Evolutionary conservation across 2,329 filamentous ascomycete species (phyloP), one percentile per base, ranked within the genome.

Genomic region (Cryphonectria naterciae): DNA sequence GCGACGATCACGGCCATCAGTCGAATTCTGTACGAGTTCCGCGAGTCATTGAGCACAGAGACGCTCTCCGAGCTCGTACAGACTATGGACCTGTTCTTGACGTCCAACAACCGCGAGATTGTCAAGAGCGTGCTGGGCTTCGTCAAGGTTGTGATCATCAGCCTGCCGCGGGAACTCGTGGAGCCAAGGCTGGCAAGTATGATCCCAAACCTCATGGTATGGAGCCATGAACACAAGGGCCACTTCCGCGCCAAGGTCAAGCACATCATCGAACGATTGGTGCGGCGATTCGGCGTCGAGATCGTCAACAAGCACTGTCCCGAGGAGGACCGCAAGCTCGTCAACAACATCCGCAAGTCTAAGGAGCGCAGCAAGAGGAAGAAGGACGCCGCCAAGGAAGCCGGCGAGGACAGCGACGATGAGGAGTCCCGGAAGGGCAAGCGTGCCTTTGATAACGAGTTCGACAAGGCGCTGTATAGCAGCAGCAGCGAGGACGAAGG

Each of bases 171-270:
- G 56, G 89, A 92, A 7, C 85, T 97, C 74, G 91, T 99, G 84
- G 86, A 91, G 49, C 91, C 93, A 5, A 89, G 94, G 35, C 88
- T 99, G 49, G 84, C 86, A 43, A 89, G 90, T 0, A 86, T 99
- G 64, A 88, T 99, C 2, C 93, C 95, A 4, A 97, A 97, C 80
- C 85, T 98, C 28, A 93, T 98, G 86, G 90, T 95, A 58, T 99
- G 96, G 95, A 95, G 93, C 79, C 94, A 98, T 81, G 96, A 99
- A 82, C 97, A 99, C 85, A 98, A 98, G 84, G 94, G 94, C 17
- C 94, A 97, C 79, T 96, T 99, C 84, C 94, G 95, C 77, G 91
- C 93, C 65, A 99, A 98, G 85, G 95, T 99, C 75, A 98, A 98
- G 89, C 95, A 98, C 78, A 98, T 99, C 74, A 84, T 99, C 22